Evolutionary conservation across 306 rosid species (phyloP).

Genomic region (Prinsepia uniflora): DNA sequence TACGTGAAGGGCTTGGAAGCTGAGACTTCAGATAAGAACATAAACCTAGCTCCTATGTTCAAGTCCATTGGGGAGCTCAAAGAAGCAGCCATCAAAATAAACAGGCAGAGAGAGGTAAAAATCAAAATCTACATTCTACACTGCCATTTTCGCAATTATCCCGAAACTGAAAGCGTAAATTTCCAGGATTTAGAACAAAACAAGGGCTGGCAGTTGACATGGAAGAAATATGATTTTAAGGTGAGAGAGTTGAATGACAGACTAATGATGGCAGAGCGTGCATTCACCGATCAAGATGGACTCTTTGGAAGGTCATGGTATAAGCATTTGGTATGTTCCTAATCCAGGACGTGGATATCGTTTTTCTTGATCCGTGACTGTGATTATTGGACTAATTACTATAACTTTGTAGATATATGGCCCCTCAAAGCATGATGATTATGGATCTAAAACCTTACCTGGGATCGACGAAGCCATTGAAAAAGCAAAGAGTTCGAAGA

Average conservation of each 20-base stretch:
- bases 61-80: slow-evolving; percentile 53
- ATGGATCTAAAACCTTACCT: slow-evolving; percentile 57
- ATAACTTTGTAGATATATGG: slow-evolving; percentile 50
- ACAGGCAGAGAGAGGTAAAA: slow-evolving; percentile 45
- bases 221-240: slow-evolving; percentile 41
- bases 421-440: slow-evolving; percentile 50
- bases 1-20: slow-evolving; percentile 33
- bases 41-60: slow-evolving; percentile 48
- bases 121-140: background rate
- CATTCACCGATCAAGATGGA: slow-evolving; percentile 63
- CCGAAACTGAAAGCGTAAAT: slow-evolving; percentile 9
- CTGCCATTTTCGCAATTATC: background rate
- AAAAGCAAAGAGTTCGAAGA: slow-evolving; percentile 36
- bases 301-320: slow-evolving; percentile 61
- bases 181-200: slow-evolving; percentile 45
- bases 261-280: slow-evolving; percentile 69
- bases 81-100: slow-evolving; percentile 44
- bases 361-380: background rate
- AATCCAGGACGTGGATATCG: background rate
- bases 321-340: slow-evolving; percentile 62
- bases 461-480: slow-evolving; percentile 49
- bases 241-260: slow-evolving; percentile 70
- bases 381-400: background rate
- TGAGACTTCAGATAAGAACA: slow-evolving; percentile 36
- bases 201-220: slow-evolving; percentile 31